Evolutionary conservation across 2,329 filamentous ascomycete genomes (phyloP).

Genomic region (Penicillium sp.): DNA sequence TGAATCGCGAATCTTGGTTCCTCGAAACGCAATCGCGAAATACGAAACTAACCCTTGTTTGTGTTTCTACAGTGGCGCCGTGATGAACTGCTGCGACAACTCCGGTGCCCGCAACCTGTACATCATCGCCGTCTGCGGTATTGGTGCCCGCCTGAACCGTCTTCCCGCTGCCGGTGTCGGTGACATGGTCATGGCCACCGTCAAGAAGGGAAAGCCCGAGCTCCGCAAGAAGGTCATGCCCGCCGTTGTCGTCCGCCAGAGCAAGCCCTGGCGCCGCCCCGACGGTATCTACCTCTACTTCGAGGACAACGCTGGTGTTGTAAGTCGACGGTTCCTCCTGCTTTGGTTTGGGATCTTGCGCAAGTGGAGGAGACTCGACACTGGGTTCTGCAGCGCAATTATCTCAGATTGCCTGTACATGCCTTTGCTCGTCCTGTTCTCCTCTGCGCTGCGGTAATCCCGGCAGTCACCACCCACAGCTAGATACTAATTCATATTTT

Average conservation of each 20-base stretch:
- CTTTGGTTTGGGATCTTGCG: not conserved
- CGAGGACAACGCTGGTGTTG: slow-evolving; percentile 99
- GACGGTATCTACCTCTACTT: slow-evolving; percentile 99
- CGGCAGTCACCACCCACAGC: too few relatives aligned
- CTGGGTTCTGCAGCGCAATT: too few relatives aligned
- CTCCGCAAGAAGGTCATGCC: slow-evolving; percentile 99
- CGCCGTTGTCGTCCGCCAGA: slow-evolving; percentile 96
- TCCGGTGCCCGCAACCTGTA: slow-evolving; percentile 97
- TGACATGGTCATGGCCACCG: slow-evolving; percentile 99
- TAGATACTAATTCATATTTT: not conserved
- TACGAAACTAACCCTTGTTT: slow-evolving; percentile 19
- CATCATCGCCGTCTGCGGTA: slow-evolving; percentile 99
- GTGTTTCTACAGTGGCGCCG: slow-evolving; percentile 67
- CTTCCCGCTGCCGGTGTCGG: slow-evolving; percentile 95
- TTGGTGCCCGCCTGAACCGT: slow-evolving; percentile 94
- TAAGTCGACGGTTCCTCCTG: slow-evolving; percentile 48
- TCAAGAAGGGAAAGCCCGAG: slow-evolving; percentile 99
- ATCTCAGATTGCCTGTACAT: too few relatives aligned
- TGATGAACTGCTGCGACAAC: slow-evolving; percentile 99
- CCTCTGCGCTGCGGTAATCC: too few relatives aligned
- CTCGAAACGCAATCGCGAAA: slow-evolving; percentile 10
- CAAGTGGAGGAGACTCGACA: not conserved
- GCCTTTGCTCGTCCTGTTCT: too few relatives aligned
- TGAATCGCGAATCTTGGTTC: slow-evolving; percentile 3
- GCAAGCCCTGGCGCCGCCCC: slow-evolving; percentile 98